Evolutionary conservation across 1,284 basidiomycete species (phyloP), one percentile per base, ranked within the genome.

Genomic region (Malassezia dermatis): DNA sequence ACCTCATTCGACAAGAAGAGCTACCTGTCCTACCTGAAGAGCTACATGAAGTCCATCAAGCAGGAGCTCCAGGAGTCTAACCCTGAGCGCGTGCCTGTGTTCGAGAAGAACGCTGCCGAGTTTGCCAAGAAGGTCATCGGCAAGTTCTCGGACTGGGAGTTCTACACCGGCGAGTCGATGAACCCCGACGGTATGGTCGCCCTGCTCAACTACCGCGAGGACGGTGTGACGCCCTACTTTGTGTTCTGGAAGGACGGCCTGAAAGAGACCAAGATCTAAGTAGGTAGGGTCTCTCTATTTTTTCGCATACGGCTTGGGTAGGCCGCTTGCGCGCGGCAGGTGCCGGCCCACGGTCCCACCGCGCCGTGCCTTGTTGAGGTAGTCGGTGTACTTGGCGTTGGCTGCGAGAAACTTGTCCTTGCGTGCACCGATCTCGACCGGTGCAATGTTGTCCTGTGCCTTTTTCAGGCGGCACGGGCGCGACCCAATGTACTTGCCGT

Each of bases 1-100:
- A 93, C 89, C 27, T 35, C 71, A 8, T 98, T 94, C 77, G 90
- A 96, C 80, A 98, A 96, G 79, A 95, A 95, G 79, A 77, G 78
- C 35, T 99, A 82, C 79, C 78, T 90, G 44, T 77, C 80, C 40
- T 85, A 93, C 78, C 83, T 98, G 73, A 98, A 95, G 62, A 79
- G 73, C 49, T 89, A 89, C 80, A 88, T 89, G 86, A 89, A 89
- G 79, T 75, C 79, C 10, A 77, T 88, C 78, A 86, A 88, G 79
- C 60, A 77, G 57, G 69, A 72, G 57, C 70, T 73, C 34, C 71
- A 81, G 68, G 57, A 60, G 59, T 76, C 59, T 6, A 79, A 84
- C 49, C 84, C 86, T 8, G 86, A 85, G 0, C 81, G 83, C 23
- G 84, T 93, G 40, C 77, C 79, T 7, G 81, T 77, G 0, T 98